Base-by-base conservation (phyloP, 352 stramenopile species). In the Phytophthora aleatoria region DNA sequence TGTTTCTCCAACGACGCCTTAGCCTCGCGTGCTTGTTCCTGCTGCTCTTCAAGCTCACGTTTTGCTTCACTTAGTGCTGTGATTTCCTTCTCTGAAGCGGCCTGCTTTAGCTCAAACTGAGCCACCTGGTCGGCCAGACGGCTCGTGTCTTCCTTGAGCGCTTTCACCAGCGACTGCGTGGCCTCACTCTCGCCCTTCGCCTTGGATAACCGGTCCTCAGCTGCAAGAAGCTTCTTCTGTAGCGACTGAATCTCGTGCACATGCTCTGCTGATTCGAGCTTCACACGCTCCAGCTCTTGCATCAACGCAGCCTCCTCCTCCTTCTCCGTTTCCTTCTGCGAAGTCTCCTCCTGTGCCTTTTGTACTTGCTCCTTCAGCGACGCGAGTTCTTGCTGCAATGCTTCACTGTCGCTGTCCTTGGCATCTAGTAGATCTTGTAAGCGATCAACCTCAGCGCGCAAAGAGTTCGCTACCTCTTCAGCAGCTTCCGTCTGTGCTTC, bases 231-330 rank as follows among this genome's bases (percentile, higher is more conserved):
- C 48, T 60, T 71, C 69, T 75, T 74, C 68, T 89, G 69, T n/a
- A 89, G 53, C 8, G 50, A 60, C 12, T 79, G 73, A 1, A 78
- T 56, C 28, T 73, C 55, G 51, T 90, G 82, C 2, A 69, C 67
- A 10, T 70, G 52, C 41, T 90, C 82, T 0, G 79, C 81, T 26
- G 58, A 77, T 45, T 77, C 69, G 15, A 90, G 45, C 43, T 90
- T 91, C 26, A 89, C 77, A 26, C 68, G 73, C 30, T 93, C 81
- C 5, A 93, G 64, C 44, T 93, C 77, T 48, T 82, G 69, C 55
- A 89, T 67, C 13, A 90, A 64, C 0, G 71, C 39, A 7, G 60
- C 56, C 24, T 87, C 47, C 43, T 50, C 55, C n/a, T 48, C 26
- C 20, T 56, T 57, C 15, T 57, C 47, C 26, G 13, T 35, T n/a